Percentiles rank a stretch among this genome's conserved stretches.
Evolutionary conservation across 495 filamentous ascomycete genomes (phyloP).

Genomic region (Penicillium parvum): DNA sequence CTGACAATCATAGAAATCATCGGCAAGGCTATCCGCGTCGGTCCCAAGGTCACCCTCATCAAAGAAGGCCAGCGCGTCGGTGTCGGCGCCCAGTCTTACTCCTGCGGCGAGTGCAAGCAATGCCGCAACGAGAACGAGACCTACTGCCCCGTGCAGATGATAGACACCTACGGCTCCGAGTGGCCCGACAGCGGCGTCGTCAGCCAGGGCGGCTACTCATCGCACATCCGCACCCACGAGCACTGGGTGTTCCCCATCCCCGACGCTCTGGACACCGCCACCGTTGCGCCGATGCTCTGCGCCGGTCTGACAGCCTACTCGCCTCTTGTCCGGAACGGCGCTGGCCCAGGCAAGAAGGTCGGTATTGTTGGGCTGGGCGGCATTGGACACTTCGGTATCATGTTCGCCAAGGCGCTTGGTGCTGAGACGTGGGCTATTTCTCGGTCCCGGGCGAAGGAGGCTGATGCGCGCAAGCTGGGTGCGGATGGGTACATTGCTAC

Average conservation of each 20-base stretch:
- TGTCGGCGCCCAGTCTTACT: conserved; percentile 71
- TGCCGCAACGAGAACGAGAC: conserved; percentile 73
- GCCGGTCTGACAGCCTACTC: conserved; percentile 79
- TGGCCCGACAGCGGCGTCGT: conserved; percentile 61
- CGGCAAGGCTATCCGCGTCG: conserved; percentile 67
- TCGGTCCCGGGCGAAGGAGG: conserved; percentile 62
- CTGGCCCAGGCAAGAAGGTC: conserved; percentile 74
- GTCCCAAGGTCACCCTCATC: conserved; percentile 58
- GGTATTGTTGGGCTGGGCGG: conserved; percentile 77
- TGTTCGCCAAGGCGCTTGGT: conserved; percentile 68
- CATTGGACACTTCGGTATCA: conserved; percentile 66
- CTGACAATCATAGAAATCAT: conserved; percentile 51
- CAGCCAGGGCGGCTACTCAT: conserved; percentile 62
- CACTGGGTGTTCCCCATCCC: conserved; percentile 77
- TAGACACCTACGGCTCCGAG: conserved; percentile 61
- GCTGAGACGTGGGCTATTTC: conserved; percentile 70
- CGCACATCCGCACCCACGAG: conserved; percentile 70
- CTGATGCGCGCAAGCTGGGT: conserved; percentile 62
- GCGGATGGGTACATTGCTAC: conserved; percentile 73
- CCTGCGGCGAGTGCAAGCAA: conserved; percentile 64
- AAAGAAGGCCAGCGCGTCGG: conserved; percentile 76
- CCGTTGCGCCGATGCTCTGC: conserved; percentile 85
- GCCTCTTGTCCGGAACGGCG: conserved; percentile 70
- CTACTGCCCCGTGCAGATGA: conserved; percentile 62
- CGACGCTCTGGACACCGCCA: conserved; percentile 57